Evolutionary conservation across 768 basidiomycete genomes (phyloP).

Genomic region (Suillus americanus): DNA sequence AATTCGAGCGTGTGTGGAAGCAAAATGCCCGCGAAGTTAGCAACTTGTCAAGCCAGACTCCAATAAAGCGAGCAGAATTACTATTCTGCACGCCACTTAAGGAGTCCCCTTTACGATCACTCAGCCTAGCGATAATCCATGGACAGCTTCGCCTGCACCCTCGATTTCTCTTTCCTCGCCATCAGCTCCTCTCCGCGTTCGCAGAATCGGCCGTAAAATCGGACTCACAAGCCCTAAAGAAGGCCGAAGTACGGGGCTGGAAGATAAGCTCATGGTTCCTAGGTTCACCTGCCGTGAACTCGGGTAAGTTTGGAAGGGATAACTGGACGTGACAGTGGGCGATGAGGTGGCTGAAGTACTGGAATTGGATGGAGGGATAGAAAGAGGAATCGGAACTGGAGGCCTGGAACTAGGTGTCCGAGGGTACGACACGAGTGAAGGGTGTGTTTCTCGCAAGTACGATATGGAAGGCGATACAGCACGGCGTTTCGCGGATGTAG

Average conservation of each 20-base stretch:
- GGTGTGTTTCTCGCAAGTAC: conserved; percentile 61
- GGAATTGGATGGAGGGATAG: conserved; percentile 53
- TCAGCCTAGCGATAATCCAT: conserved; percentile 49
- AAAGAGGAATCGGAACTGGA: conserved; percentile 68
- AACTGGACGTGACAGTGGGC: conserved; percentile 59
- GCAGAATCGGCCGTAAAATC: conserved; percentile 66
- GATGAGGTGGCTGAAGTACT: conserved; percentile 68
- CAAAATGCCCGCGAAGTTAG: background rate
- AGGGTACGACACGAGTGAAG: conserved; percentile 43
- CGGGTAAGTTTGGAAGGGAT: conserved; percentile 44
- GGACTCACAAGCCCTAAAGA: conserved; percentile 75
- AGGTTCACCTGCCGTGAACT: conserved; percentile 30
- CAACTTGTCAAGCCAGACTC: background rate
- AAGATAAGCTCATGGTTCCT: conserved; percentile 55
- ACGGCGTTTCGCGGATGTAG: conserved; percentile 72
- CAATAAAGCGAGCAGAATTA: background rate
- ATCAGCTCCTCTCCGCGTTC: conserved; percentile 49
- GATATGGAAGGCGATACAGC: conserved; percentile 81
- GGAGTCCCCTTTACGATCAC: too few relatives aligned
- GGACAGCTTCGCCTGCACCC: conserved; percentile 77
- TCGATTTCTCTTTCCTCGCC: conserved; percentile 72
- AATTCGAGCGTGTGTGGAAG: background rate
- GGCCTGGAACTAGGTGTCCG: conserved; percentile 53
- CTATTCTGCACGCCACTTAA: background rate
- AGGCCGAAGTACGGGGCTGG: conserved; percentile 74